These are phyloP conservation scores for Thymus mandschuricus DNA, from an alignment of 257 asterid species.

Conservation along the genomic window DNA sequence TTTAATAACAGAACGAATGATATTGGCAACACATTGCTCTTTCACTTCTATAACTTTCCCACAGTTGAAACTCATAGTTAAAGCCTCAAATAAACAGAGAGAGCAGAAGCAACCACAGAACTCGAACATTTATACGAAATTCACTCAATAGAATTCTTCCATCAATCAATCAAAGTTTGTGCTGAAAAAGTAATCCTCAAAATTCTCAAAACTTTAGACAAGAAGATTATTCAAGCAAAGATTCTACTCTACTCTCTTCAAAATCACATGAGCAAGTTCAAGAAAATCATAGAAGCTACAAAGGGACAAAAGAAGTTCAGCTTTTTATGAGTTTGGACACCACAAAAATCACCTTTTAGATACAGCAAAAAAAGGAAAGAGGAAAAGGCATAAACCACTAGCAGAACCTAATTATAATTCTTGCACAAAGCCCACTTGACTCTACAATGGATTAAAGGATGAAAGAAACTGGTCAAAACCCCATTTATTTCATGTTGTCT, in stretches of 20 bases:
- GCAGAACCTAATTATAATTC: constrained; percentile 5
- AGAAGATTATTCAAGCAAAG: neutral
- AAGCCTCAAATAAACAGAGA: neutral
- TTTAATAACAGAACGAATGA: neutral
- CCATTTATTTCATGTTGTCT: constrained; percentile 38
- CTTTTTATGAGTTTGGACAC: constrained; percentile 22
- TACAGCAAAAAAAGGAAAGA: neutral
- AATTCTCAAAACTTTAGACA: neutral
- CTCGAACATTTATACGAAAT: neutral
- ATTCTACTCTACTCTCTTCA: neutral
- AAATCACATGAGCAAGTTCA: constrained; percentile 21
- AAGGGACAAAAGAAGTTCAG: neutral
- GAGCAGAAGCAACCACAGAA: constrained; percentile 14
- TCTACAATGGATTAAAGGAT: constrained; percentile 22
- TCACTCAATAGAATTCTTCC: constrained; percentile 12
- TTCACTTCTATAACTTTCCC: neutral
- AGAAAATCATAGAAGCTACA: constrained; percentile 1
- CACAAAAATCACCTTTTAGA: constrained; percentile 1
- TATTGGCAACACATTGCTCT: neutral
- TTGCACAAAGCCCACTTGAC: neutral
- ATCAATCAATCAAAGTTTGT: neutral
- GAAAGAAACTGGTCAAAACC: constrained; percentile 32
- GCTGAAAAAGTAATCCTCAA: neutral
- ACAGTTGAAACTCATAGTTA: neutral
- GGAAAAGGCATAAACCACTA: neutral